Conservation (phyloP, 345 rosid species). For the Gossypium turneri region DNA sequence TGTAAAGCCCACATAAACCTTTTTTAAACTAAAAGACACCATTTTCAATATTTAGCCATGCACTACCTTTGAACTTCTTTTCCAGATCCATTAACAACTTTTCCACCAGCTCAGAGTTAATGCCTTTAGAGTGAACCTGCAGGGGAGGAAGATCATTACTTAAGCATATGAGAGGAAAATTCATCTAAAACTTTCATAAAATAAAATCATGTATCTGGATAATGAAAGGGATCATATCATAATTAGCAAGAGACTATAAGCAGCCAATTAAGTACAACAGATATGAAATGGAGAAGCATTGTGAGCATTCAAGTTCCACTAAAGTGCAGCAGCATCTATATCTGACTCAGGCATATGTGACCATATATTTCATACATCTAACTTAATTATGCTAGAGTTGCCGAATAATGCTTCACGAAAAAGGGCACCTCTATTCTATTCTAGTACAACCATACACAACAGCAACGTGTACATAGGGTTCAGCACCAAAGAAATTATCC, state of each 20-base stretch:
- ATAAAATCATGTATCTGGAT: not conserved
- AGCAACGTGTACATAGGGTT: not conserved
- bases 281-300: not conserved
- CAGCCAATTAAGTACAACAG: not conserved
- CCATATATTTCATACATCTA: not conserved
- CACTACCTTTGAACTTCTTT: slow-evolving; percentile 60
- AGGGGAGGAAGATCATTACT: slow-evolving; percentile 13
- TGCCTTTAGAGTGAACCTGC: slow-evolving; percentile 82
- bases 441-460: not conserved
- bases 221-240: slow-evolving; percentile 8
- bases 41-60: not conserved
- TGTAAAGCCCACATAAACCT: not conserved
- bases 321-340: not conserved
- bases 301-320: not conserved
- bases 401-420: not conserved
- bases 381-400: not conserved
- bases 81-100: slow-evolving; percentile 62
- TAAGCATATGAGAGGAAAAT: slow-evolving; percentile 46
- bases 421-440: not conserved
- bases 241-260: not conserved
- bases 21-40: not conserved
- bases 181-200: not conserved
- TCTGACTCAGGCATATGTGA: not conserved
- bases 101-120: slow-evolving; percentile 68
- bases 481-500: not conserved